Evolutionary conservation across 1,284 basidiomycete genomes (phyloP).

Genomic region (Termitomyces sp.): DNA sequence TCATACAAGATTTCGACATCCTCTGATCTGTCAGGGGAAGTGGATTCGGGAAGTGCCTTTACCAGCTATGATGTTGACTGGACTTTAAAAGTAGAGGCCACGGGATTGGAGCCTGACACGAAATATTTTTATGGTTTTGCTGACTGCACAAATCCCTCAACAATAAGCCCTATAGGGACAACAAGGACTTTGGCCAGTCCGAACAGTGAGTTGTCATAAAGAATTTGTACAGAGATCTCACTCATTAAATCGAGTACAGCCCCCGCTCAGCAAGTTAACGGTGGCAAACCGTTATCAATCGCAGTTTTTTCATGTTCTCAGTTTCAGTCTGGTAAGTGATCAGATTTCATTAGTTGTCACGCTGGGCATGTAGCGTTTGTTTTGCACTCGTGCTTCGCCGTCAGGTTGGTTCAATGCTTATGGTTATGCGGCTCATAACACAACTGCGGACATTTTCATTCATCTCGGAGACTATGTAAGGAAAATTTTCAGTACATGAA

Average conservation of each 20-base stretch:
- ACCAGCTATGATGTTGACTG: conserved; percentile 64
- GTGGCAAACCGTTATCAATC: not conserved
- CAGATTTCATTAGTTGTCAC: not conserved
- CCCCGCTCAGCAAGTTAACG: not conserved
- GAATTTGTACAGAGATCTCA: not conserved
- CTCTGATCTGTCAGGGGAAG: conserved; percentile 20
- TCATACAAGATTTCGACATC: conserved; percentile 44
- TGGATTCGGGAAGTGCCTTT: conserved; percentile 49
- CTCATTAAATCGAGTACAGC: not conserved
- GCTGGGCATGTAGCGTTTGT: not conserved
- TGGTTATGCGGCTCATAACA: conserved; percentile 53
- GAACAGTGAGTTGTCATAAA: conserved; percentile 31
- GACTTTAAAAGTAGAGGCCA: conserved; percentile 54
- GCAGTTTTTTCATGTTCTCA: conserved; percentile 1
- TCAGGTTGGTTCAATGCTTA: conserved; percentile 69
- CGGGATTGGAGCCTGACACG: conserved; percentile 47
- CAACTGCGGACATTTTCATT: conserved; percentile 52
- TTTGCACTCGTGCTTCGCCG: not conserved
- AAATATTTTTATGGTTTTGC: conserved; percentile 59
- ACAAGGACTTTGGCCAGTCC: conserved; percentile 46
- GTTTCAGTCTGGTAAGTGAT: not conserved
- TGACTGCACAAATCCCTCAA: conserved; percentile 46
- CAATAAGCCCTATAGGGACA: conserved; percentile 41
- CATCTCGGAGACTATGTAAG: conserved; percentile 57
- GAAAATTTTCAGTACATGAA: too few species aligned